These are phyloP conservation scores for Tremella yokohamensis DNA, from an alignment of 768 basidiomycete species.

Conservation along the genomic window DNA sequence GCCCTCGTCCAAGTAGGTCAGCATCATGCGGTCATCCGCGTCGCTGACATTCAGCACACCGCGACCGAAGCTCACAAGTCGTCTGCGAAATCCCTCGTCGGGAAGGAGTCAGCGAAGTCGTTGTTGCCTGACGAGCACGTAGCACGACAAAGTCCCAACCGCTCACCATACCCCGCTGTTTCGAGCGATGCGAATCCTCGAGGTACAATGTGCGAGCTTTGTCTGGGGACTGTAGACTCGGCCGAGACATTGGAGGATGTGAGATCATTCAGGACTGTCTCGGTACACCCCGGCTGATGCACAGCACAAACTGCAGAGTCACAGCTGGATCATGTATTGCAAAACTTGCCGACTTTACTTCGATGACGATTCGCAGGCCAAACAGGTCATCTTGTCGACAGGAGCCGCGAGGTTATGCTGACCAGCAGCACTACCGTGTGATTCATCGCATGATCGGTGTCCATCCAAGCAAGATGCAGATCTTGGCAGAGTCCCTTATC, in stretches of 20 bases:
- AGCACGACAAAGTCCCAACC: background rate
- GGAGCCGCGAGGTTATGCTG: background rate
- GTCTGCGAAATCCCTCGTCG: background rate
- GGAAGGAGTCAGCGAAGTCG: background rate
- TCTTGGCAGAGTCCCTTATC: background rate
- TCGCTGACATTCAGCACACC: too few species aligned
- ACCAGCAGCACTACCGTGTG: background rate
- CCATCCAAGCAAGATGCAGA: background rate
- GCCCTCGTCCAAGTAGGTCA: too few species aligned
- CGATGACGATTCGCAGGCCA: background rate
- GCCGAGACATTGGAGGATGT: conserved; percentile 1
- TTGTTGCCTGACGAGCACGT: background rate
- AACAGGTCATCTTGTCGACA: background rate
- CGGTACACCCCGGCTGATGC: background rate
- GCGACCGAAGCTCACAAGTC: background rate
- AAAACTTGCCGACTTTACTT: background rate
- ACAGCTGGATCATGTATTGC: background rate
- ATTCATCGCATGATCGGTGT: background rate
- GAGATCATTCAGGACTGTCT: background rate
- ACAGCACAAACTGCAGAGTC: background rate
- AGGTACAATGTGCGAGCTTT: background rate
- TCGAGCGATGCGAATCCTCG: background rate
- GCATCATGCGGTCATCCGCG: too few species aligned
- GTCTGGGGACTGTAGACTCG: background rate
- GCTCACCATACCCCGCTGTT: background rate